Percentiles rank a stretch among this genome's conserved stretches.
Evolutionary conservation across 2,329 filamentous ascomycete species (phyloP).

Genomic region (Pestalotiopsis fici): DNA sequence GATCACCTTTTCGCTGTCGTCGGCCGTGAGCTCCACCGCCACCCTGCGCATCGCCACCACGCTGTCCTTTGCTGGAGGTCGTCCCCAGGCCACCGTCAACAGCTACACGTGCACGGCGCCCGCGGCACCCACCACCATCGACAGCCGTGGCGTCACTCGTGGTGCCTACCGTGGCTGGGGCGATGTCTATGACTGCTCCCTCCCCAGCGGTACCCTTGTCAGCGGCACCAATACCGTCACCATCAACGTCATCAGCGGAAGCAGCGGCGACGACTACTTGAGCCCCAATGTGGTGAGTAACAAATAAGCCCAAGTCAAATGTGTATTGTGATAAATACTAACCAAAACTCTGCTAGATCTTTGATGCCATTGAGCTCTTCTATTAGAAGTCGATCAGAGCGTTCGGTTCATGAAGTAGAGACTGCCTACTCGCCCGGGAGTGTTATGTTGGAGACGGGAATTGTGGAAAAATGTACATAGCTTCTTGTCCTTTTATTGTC

Average conservation of each 20-base stretch:
- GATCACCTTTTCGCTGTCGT: slow-evolving; percentile 42
- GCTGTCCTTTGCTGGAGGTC: slow-evolving; percentile 53
- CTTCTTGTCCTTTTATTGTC: background rate
- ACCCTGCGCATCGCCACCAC: slow-evolving; percentile 60
- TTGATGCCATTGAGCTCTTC: slow-evolving; percentile 31
- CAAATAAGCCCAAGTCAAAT: too few species aligned
- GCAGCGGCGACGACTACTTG: slow-evolving; percentile 45
- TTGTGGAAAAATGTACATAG: background rate
- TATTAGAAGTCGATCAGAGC: slow-evolving; percentile 11
- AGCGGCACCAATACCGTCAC: slow-evolving; percentile 55
- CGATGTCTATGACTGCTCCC: slow-evolving; percentile 54
- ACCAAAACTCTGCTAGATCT: slow-evolving; percentile 17
- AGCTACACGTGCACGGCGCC: slow-evolving; percentile 29
- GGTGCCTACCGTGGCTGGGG: slow-evolving; percentile 59
- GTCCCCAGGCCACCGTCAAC: slow-evolving; percentile 46
- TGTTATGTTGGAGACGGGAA: background rate
- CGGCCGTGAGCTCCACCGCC: slow-evolving; percentile 41
- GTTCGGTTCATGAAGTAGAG: background rate
- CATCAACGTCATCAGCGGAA: slow-evolving; percentile 52
- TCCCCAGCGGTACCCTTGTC: slow-evolving; percentile 51
- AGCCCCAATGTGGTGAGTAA: slow-evolving; percentile 46
- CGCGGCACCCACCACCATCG: slow-evolving; percentile 45
- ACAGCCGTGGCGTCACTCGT: slow-evolving; percentile 57
- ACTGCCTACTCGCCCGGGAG: background rate
- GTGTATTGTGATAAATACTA: background rate